Evolutionary conservation across 495 filamentous ascomycete genomes (phyloP).

Genomic region (Aspergillus incahuasiensis): DNA sequence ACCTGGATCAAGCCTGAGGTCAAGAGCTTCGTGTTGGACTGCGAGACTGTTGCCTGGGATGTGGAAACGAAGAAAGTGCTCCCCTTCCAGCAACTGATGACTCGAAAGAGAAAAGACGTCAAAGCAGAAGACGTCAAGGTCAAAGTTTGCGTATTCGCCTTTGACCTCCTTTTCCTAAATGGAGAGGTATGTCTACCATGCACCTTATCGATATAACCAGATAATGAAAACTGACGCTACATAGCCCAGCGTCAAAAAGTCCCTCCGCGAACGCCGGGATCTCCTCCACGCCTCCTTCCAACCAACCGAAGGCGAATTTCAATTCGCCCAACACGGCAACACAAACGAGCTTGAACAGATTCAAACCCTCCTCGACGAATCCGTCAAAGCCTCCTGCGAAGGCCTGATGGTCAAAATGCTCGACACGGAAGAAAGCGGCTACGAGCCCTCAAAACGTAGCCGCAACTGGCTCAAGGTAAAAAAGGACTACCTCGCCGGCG

Average conservation of each 20-base stretch:
- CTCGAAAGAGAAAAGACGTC: conserved; percentile 93
- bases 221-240: conserved; percentile 5
- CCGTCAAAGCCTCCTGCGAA: conserved; percentile 90
- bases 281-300: conserved; percentile 70
- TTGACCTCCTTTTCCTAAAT: conserved; percentile 91
- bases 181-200: conserved; percentile 57
- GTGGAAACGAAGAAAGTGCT: conserved; percentile 84
- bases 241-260: conserved; percentile 75
- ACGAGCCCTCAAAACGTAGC: conserved; percentile 91
- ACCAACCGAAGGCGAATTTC: conserved; percentile 80
- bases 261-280: conserved; percentile 78
- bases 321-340: conserved; percentile 82
- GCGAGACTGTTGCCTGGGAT: conserved; percentile 99
- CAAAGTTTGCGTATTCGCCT: conserved; percentile 96
- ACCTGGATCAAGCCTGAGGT: conserved; percentile 87
- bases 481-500: conserved; percentile 90
- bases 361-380: conserved; percentile 84
- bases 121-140: conserved; percentile 96
- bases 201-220: neutral
- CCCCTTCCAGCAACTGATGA: conserved; percentile 98
- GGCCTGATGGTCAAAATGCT: conserved; percentile 99
- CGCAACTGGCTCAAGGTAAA: conserved; percentile 99
- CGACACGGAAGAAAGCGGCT: conserved; percentile 82
- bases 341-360: conserved; percentile 91
- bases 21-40: conserved; percentile 92